phyloP scores from a whole-genome alignment of 768 basidiomycete species.

The Hypholoma fasciculare region DNA sequence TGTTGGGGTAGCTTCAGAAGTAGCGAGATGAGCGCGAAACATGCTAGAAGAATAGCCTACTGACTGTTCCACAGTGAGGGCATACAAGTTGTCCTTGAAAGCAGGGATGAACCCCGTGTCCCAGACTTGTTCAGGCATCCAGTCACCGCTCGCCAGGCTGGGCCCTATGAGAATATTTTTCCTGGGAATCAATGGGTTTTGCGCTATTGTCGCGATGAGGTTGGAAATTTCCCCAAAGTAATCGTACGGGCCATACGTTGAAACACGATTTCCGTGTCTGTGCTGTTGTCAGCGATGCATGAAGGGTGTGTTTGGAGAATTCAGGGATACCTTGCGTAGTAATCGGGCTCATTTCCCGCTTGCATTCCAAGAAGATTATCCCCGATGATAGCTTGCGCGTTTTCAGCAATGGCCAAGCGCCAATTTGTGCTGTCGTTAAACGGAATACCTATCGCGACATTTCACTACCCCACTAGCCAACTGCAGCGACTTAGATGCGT shows the following conservation, averaged over 20 bases:
- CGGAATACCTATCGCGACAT: constrained; percentile 42
- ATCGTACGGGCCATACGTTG: constrained; percentile 39
- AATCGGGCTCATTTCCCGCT: constrained; percentile 69
- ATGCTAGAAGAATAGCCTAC: neutral
- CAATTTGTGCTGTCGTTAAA: constrained; percentile 68
- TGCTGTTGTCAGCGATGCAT: neutral
- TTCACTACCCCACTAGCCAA: no score
- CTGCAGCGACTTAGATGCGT: neutral
- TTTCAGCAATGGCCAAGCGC: constrained; percentile 56
- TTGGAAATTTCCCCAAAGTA: constrained; percentile 56
- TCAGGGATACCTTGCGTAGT: constrained; percentile 43
- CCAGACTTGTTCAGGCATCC: constrained; percentile 56
- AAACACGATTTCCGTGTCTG: neutral
- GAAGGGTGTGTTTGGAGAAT: constrained; percentile 15
- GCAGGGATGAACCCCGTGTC: constrained; percentile 51
- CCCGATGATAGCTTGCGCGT: constrained; percentile 68
- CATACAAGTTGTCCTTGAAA: constrained; percentile 39
- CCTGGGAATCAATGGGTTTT: constrained; percentile 32
- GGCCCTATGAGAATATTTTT: constrained; percentile 60
- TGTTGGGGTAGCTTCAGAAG: constrained; percentile 48
- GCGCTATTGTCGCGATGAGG: constrained; percentile 45
- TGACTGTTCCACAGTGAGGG: constrained; percentile 58
- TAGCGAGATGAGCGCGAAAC: no score
- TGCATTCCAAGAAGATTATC: constrained; percentile 66
- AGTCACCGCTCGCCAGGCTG: constrained; percentile 41